A percentile compares a stretch with the other conserved stretches of the same genome.
Evolutionary conservation across 2,329 filamentous ascomycete species (phyloP).

Genomic region (Lasiodiplodia citricola): DNA sequence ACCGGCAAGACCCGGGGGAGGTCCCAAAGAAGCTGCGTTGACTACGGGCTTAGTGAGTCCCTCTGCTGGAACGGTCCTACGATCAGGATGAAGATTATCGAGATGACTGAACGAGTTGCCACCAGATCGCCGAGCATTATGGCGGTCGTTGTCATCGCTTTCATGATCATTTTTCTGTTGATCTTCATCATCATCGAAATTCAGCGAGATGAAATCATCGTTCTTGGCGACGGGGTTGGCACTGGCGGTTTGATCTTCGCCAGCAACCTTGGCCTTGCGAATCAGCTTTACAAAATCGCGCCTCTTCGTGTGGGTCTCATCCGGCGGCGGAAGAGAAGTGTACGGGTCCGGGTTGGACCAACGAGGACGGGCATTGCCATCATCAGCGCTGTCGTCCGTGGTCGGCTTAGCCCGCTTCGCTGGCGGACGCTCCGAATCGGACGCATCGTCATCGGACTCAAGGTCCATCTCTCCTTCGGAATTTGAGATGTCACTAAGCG

Average conservation of each 20-base stretch:
- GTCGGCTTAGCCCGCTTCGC: conserved; percentile 36
- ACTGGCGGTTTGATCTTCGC: conserved; percentile 60
- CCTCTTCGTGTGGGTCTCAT: conserved; percentile 75
- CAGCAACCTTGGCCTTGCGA: conserved; percentile 79
- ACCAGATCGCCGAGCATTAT: background rate
- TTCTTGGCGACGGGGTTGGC: conserved; percentile 54
- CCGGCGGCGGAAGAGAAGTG: conserved; percentile 80
- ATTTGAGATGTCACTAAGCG: conserved; percentile 47
- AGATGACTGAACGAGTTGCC: conserved; percentile 40
- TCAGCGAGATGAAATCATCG: conserved; percentile 91
- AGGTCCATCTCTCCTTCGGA: conserved; percentile 43
- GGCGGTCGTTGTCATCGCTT: background rate
- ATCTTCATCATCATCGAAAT: conserved; percentile 65
- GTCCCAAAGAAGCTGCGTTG: conserved; percentile 22
- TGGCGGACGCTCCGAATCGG: conserved; percentile 28
- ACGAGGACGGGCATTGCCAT: conserved; percentile 62
- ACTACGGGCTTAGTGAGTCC: background rate
- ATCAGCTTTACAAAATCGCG: conserved; percentile 90
- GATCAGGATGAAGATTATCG: conserved; percentile 35
- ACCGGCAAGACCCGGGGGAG: conserved; percentile 7
- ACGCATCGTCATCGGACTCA: conserved; percentile 34
- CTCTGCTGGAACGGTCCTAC: conserved; percentile 22
- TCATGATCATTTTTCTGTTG: background rate
- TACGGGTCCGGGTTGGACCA: conserved; percentile 98
- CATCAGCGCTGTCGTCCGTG: conserved; percentile 31